These are phyloP conservation scores for Fusarium globosum DNA, from an alignment of 2,329 filamentous ascomycete genomes.

Conservation along the genomic window DNA sequence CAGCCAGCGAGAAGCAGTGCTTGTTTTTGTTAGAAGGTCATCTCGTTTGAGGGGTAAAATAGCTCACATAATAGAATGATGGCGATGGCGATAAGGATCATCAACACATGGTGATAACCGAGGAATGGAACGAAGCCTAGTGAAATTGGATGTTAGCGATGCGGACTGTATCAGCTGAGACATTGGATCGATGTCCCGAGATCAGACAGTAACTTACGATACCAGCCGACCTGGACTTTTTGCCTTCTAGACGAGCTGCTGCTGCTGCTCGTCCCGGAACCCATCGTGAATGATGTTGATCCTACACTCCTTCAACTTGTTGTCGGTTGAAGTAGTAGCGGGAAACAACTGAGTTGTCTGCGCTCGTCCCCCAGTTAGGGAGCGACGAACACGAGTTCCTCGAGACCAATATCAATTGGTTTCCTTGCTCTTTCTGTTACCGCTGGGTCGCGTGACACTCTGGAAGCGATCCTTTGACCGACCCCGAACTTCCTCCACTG, in stretches of 20 bases:
- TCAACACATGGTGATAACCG: slow-evolving; percentile 87
- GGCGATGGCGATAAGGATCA: slow-evolving; percentile 93
- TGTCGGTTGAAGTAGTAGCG: slow-evolving; percentile 18
- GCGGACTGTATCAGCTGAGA: neutral
- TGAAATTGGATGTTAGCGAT: slow-evolving; percentile 36
- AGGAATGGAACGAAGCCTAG: slow-evolving; percentile 75
- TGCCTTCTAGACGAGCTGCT: slow-evolving; percentile 46
- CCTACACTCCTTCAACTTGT: slow-evolving; percentile 29
- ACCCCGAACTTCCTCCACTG: slow-evolving; percentile 12
- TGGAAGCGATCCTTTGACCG: slow-evolving; percentile 2
- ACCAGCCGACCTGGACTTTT: slow-evolving; percentile 61
- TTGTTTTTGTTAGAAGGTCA: slow-evolving; percentile 51
- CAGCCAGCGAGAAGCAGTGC: slow-evolving; percentile 94
- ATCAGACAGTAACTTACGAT: slow-evolving; percentile 53
- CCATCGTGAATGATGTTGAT: slow-evolving; percentile 39
- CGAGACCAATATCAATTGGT: slow-evolving; percentile 2
- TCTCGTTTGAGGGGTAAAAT: neutral
- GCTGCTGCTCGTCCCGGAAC: slow-evolving; percentile 38
- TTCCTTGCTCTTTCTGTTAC: slow-evolving; percentile 32
- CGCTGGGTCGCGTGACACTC: slow-evolving; percentile 9
- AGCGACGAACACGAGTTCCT: slow-evolving; percentile 38
- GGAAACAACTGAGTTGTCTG: slow-evolving; percentile 28
- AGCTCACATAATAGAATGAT: slow-evolving; percentile 96
- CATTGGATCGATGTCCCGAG: slow-evolving; percentile 32
- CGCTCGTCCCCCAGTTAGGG: slow-evolving; percentile 42